Percentiles rank a stretch among this genome's conserved stretches.
phyloP scores from a whole-genome alignment of 2,329 filamentous ascomycete species.

The Pseudogymnoascus sp. region DNA sequence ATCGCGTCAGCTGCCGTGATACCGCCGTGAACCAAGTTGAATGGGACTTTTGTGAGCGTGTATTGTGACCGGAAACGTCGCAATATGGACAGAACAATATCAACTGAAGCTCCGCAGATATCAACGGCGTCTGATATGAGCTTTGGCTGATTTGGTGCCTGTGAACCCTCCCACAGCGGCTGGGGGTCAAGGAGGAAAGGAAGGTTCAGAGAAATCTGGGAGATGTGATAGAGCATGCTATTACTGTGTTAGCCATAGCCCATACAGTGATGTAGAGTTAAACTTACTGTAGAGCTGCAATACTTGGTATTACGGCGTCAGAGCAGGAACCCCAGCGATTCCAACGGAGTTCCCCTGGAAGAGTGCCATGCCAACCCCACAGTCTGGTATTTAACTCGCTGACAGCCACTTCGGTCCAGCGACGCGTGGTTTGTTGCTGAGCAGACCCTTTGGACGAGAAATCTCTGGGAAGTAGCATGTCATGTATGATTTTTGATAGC shows the following conservation, averaged over 20 bases:
- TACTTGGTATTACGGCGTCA: constrained; percentile 11
- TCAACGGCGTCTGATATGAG: neutral
- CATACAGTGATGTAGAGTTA: neutral
- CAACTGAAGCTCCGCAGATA: constrained; percentile 13
- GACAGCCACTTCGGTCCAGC: constrained; percentile 10
- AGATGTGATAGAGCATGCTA: constrained; percentile 11
- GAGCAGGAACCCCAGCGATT: constrained; percentile 13
- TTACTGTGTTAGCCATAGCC: neutral
- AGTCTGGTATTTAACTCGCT: constrained; percentile 13
- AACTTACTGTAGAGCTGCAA: constrained; percentile 15
- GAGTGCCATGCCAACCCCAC: constrained; percentile 11
- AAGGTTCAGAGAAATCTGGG: constrained; percentile 5
- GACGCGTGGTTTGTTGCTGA: neutral
- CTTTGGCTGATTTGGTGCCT: neutral
- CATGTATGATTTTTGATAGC: constrained; percentile 4
- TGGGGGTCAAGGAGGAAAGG: neutral
- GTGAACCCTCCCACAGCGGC: neutral
- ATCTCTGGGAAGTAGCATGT: neutral
- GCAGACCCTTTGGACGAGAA: neutral
- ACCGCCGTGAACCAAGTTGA: constrained; percentile 13
- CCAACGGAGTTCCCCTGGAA: constrained; percentile 13
- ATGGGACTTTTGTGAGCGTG: constrained; percentile 7
- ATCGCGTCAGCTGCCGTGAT: constrained; percentile 14
- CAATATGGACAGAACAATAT: constrained; percentile 12
- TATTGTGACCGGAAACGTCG: constrained; percentile 15